Evolutionary conservation across 169 alveolate genomes (phyloP).

Genomic region (Cryptosporidium tyzzeri): DNA sequence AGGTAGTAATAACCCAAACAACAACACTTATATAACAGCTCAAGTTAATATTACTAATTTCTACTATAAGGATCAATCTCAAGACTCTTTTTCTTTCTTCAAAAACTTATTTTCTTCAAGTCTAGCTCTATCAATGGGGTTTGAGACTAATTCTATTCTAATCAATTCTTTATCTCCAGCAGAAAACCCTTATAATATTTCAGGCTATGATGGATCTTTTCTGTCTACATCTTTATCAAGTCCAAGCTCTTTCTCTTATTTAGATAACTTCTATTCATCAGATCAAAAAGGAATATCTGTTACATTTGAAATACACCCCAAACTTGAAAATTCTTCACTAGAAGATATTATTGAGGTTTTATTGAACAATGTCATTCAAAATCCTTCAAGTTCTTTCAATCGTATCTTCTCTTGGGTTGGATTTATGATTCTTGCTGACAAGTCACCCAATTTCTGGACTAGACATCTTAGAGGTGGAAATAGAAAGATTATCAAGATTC

Average conservation of each 20-base stretch:
- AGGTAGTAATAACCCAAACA: neutral
- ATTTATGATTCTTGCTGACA: constrained; percentile 65
- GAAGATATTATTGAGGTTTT: constrained; percentile 57
- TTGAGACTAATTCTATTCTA: constrained; percentile 15
- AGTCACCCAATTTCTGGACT: constrained; percentile 73
- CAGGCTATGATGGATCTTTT: constrained; percentile 4
- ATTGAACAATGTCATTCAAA: constrained; percentile 57
- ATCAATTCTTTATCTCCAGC: constrained; percentile 57
- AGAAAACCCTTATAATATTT: constrained; percentile 49
- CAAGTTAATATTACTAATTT: constrained; percentile 71
- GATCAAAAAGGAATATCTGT: constrained; percentile 68
- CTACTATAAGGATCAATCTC: constrained; percentile 67
- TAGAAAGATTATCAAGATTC: constrained; percentile 53
- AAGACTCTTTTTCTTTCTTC: constrained; percentile 67
- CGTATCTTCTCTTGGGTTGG: constrained; percentile 75
- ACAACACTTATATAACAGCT: constrained; percentile 45
- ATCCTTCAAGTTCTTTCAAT: constrained; percentile 71
- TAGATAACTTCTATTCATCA: neutral
- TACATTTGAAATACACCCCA: constrained; percentile 63
- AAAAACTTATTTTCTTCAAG: constrained; percentile 57
- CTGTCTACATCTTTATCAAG: neutral
- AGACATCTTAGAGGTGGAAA: constrained; percentile 74
- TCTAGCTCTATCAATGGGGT: constrained; percentile 65
- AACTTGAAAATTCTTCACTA: constrained; percentile 22
- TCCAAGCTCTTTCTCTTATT: neutral